phyloP scores from a whole-genome alignment of 805 yeast genomes.

The Metschnikowia reukaufii region DNA sequence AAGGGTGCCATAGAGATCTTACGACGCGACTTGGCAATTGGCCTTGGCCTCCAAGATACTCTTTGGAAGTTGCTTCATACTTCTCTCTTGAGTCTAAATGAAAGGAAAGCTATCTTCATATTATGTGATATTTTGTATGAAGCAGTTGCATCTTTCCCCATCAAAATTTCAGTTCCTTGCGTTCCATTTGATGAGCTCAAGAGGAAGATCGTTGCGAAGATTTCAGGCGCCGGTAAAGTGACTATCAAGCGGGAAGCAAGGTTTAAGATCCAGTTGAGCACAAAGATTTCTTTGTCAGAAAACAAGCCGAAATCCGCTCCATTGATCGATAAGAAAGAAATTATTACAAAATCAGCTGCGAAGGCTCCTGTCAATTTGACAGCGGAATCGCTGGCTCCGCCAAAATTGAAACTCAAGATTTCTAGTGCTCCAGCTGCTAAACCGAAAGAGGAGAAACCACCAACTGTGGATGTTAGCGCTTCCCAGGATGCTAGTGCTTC shows the following conservation, averaged over 20 bases:
- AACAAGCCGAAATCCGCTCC: neutral
- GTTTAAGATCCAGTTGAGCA: slow-evolving; percentile 48
- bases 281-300: slow-evolving; percentile 9
- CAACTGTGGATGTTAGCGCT: too few relatives aligned
- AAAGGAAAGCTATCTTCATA: slow-evolving; percentile 63
- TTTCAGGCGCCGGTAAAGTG: slow-evolving; percentile 53
- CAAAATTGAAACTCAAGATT: slow-evolving; percentile 8
- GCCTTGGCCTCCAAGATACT: slow-evolving; percentile 54
- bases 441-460: neutral
- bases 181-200: slow-evolving; percentile 43
- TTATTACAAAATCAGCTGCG: neutral
- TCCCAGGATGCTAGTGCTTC: neutral
- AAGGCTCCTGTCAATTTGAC: neutral
- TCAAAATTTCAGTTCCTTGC: slow-evolving; percentile 65
- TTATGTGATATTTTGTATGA: slow-evolving; percentile 64
- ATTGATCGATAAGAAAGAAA: slow-evolving; percentile 1
- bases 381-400: neutral
- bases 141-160: slow-evolving; percentile 59
- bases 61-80: slow-evolving; percentile 73
- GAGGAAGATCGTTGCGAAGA: slow-evolving; percentile 61
- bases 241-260: slow-evolving; percentile 61
- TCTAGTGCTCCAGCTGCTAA: neutral
- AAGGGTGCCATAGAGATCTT: slow-evolving; percentile 66
- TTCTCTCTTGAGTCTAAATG: slow-evolving; percentile 56
- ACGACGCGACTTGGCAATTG: slow-evolving; percentile 57